Base-by-base conservation (phyloP, 2,329 filamentous ascomycete genomes). In the Neopestalotiopsis rosae region DNA sequence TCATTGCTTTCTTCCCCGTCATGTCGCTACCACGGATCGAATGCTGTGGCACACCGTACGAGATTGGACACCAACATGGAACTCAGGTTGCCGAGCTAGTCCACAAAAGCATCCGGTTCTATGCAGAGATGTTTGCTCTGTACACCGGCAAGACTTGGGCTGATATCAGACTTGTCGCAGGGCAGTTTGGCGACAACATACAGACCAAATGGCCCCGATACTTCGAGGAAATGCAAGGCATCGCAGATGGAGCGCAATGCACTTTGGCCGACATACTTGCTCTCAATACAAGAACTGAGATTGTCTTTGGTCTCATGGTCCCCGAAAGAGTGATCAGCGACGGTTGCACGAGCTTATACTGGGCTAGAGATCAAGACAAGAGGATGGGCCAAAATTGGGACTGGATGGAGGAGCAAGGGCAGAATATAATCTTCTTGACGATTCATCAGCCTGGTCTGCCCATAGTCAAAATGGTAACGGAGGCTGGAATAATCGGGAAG, bases 401-500 rank as follows among this genome's bases (percentile, higher is more conserved):
- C 9, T 59, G 57, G 57, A 59, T 30, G 24, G 57, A 30, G 2
- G 32, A 59, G 3, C 57, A 59, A 59, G 24, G 57, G 17, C 3
- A 28, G 13, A 59, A 59, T 32, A 14, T 59, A 12, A 2, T 59
- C 24, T 30, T 34, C 13, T 34, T 59, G 32, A 59, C 24, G 24
- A 59, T 59, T 34, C 24, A 4, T 5, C 57, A 30, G 10, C 10
- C 32, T 14, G 57, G 32, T 17, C 28, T 30, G 57, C 57, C 57
- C 24, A 10, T 34, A 9, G 30, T 59, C 24, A 30, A 59, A 14
- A 59, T 59, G 57, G 32, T 59, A 7, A 59, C 57, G 5, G 57
- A 59, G 57, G 57, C 57, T 34, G 57, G 57, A 13, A 59, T 59
- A 4, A 59, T 59, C 6, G 57, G 57, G 13, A 59, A 59, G 24